Evolutionary conservation across 169 alveolate genomes (phyloP).

Genomic region (Theileria equi): DNA sequence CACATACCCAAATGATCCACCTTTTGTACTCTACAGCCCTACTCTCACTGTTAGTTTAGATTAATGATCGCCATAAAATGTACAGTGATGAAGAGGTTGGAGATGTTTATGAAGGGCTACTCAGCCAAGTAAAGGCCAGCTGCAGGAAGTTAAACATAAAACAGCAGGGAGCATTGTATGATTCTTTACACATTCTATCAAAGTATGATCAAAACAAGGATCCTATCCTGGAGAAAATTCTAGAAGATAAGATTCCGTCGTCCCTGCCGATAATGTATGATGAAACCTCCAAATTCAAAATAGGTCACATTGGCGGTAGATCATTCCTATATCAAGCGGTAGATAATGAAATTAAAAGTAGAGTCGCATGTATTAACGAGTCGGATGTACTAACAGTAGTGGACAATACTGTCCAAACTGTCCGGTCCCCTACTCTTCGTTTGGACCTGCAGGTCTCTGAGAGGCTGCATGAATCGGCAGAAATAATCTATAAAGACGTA

Average conservation of each 20-base stretch:
- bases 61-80: too few species aligned
- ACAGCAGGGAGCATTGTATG: slow-evolving; percentile 45
- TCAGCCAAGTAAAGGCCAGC: slow-evolving; percentile 17
- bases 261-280: slow-evolving; percentile 37
- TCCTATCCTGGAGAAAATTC: slow-evolving; percentile 3
- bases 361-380: slow-evolving; percentile 23
- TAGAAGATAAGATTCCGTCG: slow-evolving; percentile 30
- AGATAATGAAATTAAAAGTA: neutral
- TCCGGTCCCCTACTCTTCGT: neutral
- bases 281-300: neutral
- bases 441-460: slow-evolving; percentile 1
- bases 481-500: neutral
- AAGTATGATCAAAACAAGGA: neutral
- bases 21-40: neutral
- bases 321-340: slow-evolving; percentile 6
- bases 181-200: neutral
- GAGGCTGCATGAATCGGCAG: neutral
- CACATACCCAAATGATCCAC: neutral
- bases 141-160: slow-evolving; percentile 12
- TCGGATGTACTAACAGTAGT: slow-evolving; percentile 11
- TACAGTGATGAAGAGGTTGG: neutral
- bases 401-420: slow-evolving; percentile 7
- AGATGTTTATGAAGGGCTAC: neutral
- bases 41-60: neutral
- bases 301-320: slow-evolving; percentile 35